Evolutionary conservation across 108 stramenopile species (phyloP), one percentile per base, ranked within the genome.

Genomic region (Nitzschia sp.): DNA sequence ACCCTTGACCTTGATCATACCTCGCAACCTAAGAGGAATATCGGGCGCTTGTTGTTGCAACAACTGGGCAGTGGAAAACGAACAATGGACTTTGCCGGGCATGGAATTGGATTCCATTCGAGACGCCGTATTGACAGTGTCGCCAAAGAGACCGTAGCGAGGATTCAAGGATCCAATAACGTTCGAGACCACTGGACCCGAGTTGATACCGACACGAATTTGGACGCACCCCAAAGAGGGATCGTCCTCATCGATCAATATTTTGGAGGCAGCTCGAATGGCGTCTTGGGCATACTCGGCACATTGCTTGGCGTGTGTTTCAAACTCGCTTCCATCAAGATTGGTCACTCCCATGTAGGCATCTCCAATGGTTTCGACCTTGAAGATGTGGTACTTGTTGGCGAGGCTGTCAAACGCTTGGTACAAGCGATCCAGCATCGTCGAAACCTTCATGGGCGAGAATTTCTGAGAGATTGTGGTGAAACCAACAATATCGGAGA

Each of bases 401-500:
- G 81, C 64, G 19, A 85, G 54, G 11, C 33, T 68, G 32, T 85
- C 84, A 45, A 85, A 82, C 17, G 55, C 66, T 3, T 11, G n/a
- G 66, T 82, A 85, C 56, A 85, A 63, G 11, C 71, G 56, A 67
- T 82, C 75, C 1, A 85, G 59, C 84, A 85, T 66, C n/a, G 63
- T 58, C 3, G 80, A 71, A 25, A 81, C 70, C 62, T 82, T 69
- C 19, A 56, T 3, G 21, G 80, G 81, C 15, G 65, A 28, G 22
- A 83, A 48, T n/a, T 45, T n/a, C 11, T 44, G 38, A 2, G 80
- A 71, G 22, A 86, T 81, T 21, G 58, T 71, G 17, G 81, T 86
- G 38, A 86, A 86, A 3, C 77, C 76, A 25, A 83, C 85, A 65
- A 86, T 83, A 41, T 86, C 85, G 15, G 69, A 71, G 53, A 86